A percentile compares a stretch with the other conserved stretches of the same genome.
Evolutionary conservation across 2,329 filamentous ascomycete species (phyloP).

Genomic region (Penicillium sp.): DNA sequence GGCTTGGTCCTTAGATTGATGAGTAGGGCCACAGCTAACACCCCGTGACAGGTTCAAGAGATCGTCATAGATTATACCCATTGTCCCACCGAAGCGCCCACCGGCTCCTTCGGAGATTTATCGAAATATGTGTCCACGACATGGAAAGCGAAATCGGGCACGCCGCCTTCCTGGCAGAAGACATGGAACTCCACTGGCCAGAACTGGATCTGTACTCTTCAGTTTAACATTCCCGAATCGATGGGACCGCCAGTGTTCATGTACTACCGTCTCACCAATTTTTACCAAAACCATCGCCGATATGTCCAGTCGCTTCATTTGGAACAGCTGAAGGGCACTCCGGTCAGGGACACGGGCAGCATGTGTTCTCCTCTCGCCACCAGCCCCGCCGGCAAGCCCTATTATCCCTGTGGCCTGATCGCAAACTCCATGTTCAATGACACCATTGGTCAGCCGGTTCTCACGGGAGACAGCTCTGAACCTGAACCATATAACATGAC

Average conservation of each 20-base stretch:
- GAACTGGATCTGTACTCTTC: slow-evolving; percentile 61
- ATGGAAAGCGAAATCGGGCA: slow-evolving; percentile 57
- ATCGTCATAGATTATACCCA: slow-evolving; percentile 84
- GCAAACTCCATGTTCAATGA: slow-evolving; percentile 98
- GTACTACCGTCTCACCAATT: slow-evolving; percentile 95
- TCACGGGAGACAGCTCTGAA: slow-evolving; percentile 48
- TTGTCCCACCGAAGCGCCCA: slow-evolving; percentile 58
- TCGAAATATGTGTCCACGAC: slow-evolving; percentile 56
- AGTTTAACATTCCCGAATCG: slow-evolving; percentile 72
- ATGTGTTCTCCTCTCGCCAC: slow-evolving; percentile 68
- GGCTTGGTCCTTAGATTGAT: background rate
- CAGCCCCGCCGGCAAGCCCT: slow-evolving; percentile 56
- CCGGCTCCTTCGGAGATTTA: slow-evolving; percentile 28
- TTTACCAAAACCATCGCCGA: slow-evolving; percentile 97
- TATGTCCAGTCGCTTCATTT: slow-evolving; percentile 88
- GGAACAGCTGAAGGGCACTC: slow-evolving; percentile 72
- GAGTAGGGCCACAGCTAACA: background rate
- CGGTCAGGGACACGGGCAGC: slow-evolving; percentile 56
- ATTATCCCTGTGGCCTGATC: slow-evolving; percentile 92
- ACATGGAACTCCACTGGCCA: slow-evolving; percentile 29
- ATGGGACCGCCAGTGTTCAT: slow-evolving; percentile 79
- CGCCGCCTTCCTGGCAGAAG: slow-evolving; percentile 30
- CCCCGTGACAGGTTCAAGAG: slow-evolving; percentile 67
- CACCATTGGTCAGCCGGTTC: slow-evolving; percentile 64
- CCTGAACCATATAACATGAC: slow-evolving; percentile 67